A percentile compares a stretch with the other conserved stretches of the same genome.
Conservation (phyloP, 2,329 filamentous ascomycete genomes). For the Fusarium liriodendri region DNA sequence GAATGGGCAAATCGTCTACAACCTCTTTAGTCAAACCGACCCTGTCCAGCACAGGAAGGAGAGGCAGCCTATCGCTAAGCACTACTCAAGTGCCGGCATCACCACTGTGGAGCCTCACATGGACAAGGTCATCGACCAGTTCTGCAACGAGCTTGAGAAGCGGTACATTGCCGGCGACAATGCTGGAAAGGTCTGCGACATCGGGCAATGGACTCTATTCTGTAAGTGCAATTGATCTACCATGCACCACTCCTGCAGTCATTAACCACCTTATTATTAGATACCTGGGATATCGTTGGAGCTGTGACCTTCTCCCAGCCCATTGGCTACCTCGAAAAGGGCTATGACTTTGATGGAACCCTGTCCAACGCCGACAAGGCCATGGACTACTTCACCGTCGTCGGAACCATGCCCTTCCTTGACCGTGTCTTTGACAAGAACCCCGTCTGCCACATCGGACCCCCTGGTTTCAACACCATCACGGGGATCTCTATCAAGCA, state of each 20-base stretch:
- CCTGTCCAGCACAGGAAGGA: constrained; percentile 35
- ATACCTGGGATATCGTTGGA: constrained; percentile 56
- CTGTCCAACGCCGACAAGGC: constrained; percentile 47
- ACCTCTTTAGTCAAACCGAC: constrained; percentile 42
- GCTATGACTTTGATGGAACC: constrained; percentile 52
- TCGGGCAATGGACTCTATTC: constrained; percentile 56
- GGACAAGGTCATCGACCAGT: constrained; percentile 44
- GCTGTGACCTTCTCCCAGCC: constrained; percentile 54
- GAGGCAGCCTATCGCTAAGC: constrained; percentile 41
- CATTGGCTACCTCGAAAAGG: constrained; percentile 55
- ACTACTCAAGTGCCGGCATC: constrained; percentile 41
- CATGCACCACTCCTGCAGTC: not conserved
- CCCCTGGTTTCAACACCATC: constrained; percentile 46
- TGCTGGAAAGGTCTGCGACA: constrained; percentile 44
- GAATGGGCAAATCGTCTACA: constrained; percentile 40
- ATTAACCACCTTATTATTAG: constrained; percentile 12
- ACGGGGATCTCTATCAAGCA: constrained; percentile 44
- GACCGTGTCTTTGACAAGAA: constrained; percentile 55
- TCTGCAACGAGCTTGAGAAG: constrained; percentile 48
- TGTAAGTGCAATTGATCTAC: constrained; percentile 44
- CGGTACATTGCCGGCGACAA: constrained; percentile 45
- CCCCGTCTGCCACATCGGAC: constrained; percentile 48
- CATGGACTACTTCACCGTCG: constrained; percentile 47
- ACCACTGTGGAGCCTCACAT: constrained; percentile 43
- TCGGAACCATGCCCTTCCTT: constrained; percentile 47